These are phyloP conservation scores for Gamsiella multidivaricata DNA, from an alignment of 192 early-diverging fungal species.

Conservation along the genomic window DNA sequence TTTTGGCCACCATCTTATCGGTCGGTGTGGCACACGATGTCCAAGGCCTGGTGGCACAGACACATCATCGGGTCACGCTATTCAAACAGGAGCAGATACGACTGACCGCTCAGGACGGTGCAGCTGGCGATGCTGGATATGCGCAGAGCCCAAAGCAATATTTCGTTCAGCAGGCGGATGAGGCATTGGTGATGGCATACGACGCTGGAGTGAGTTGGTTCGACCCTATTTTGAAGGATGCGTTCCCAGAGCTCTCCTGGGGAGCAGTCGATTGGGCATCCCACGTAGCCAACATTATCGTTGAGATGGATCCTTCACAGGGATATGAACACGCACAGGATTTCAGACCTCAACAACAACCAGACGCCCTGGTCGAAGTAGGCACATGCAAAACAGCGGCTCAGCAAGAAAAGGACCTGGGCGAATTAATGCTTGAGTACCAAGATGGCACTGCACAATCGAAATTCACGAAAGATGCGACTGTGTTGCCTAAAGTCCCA, in stretches of 20 bases:
- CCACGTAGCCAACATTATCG: constrained; percentile 30
- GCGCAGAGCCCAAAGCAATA: background rate
- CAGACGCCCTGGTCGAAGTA: background rate
- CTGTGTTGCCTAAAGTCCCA: too few species aligned
- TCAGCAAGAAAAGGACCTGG: background rate
- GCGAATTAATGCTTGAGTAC: background rate
- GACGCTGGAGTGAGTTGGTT: constrained; percentile 40
- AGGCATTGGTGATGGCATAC: constrained; percentile 20
- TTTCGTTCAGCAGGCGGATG: constrained; percentile 11
- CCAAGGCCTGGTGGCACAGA: constrained; percentile 38
- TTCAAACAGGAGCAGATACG: constrained; percentile 9
- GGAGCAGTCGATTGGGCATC: constrained; percentile 38
- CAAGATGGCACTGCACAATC: background rate
- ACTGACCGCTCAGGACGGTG: background rate
- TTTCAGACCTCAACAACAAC: too few species aligned
- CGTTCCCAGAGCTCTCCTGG: constrained; percentile 39
- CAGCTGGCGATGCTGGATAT: background rate
- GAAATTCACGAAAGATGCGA: background rate
- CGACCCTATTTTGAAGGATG: constrained; percentile 45
- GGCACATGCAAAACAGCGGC: background rate
- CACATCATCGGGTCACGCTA: constrained; percentile 27
- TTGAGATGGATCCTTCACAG: constrained; percentile 16
- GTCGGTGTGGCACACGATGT: constrained; percentile 44
- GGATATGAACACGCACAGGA: too few species aligned
- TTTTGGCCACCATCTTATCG: constrained; percentile 16